phyloP scores from a whole-genome alignment of 495 filamentous ascomycete species.

The Halenospora varia region DNA sequence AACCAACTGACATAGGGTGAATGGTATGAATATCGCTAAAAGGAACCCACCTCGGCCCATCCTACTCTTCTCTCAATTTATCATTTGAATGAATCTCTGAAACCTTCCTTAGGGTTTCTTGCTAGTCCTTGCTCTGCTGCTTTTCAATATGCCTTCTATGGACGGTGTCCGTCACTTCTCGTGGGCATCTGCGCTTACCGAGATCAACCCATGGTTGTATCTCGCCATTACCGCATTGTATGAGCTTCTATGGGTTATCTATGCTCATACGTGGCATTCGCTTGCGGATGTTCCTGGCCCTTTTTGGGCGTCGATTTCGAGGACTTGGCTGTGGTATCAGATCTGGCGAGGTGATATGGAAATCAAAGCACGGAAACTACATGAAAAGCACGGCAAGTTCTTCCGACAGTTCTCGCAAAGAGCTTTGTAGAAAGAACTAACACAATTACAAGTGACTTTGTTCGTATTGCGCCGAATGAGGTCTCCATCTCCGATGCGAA shows the following conservation, averaged over 20 bases:
- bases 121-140: no score
- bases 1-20: no score
- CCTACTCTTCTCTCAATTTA: no score
- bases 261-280: not conserved
- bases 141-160: no score
- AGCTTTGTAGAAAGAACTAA: not conserved
- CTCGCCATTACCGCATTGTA: no score
- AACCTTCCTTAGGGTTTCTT: no score
- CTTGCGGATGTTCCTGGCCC: not conserved
- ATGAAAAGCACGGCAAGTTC: not conserved
- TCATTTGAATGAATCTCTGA: no score
- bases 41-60: no score
- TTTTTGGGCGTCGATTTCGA: not conserved
- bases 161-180: no score
- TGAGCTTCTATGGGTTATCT: not conserved
- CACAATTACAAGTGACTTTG: not conserved
- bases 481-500: not conserved
- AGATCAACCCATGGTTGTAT: no score
- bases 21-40: no score
- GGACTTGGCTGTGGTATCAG: not conserved
- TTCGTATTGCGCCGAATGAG: not conserved
- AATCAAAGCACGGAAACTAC: not conserved
- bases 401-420: not conserved
- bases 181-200: no score
- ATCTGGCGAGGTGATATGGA: not conserved